These are phyloP conservation scores for Pseudogymnoascus sp. DNA, from an alignment of 2,329 filamentous ascomycete genomes.

Conservation along the genomic window DNA sequence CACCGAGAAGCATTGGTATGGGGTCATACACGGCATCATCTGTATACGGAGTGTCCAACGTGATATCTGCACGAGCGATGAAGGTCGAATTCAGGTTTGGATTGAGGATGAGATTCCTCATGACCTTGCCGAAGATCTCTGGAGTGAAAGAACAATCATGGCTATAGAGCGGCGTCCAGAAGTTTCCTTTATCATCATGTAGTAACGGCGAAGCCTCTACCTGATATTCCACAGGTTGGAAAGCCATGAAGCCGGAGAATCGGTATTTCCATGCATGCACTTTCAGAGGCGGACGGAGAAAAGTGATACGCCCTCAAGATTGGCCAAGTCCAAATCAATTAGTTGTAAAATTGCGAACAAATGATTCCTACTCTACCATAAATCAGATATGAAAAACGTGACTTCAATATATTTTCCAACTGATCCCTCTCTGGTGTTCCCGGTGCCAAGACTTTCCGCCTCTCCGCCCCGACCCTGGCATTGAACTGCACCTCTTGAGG, in stretches of 20 bases:
- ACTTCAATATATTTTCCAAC: background rate
- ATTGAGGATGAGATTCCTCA: slow-evolving; percentile 69
- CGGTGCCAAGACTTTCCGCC: background rate
- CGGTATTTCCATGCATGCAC: background rate
- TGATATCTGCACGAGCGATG: slow-evolving; percentile 71
- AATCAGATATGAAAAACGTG: background rate
- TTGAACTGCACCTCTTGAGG: background rate
- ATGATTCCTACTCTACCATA: background rate
- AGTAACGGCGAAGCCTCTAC: slow-evolving; percentile 30
- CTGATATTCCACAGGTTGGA: slow-evolving; percentile 31
- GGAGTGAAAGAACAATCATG: slow-evolving; percentile 57
- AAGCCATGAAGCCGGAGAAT: slow-evolving; percentile 26
- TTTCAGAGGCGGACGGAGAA: background rate
- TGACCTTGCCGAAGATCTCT: slow-evolving; percentile 56
- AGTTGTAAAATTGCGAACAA: background rate
- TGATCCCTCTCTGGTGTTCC: background rate
- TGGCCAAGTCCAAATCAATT: background rate
- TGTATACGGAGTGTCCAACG: slow-evolving; percentile 43
- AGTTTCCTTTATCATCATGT: slow-evolving; percentile 30
- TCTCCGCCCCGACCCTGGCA: background rate
- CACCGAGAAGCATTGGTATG: slow-evolving; percentile 37
- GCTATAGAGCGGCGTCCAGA: slow-evolving; percentile 49
- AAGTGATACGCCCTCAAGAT: background rate
- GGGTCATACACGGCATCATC: slow-evolving; percentile 27
- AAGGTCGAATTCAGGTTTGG: slow-evolving; percentile 74